Conservation (phyloP, 2,329 filamentous ascomycete genomes). For the Arthroderma uncinatum region DNA sequence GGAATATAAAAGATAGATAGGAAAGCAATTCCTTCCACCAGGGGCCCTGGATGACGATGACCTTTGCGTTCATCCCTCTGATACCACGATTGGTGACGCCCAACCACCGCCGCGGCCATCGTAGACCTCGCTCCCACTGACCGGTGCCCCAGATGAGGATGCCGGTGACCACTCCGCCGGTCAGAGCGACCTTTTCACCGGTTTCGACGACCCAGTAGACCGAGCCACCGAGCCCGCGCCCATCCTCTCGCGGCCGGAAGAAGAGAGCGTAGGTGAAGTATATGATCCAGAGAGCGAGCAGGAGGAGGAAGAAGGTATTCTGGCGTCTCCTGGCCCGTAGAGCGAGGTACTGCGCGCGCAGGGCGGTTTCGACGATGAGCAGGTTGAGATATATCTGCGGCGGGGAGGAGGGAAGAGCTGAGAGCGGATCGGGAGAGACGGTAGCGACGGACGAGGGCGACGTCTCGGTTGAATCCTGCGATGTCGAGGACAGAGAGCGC, state of each 20-base stretch:
- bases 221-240: constrained; percentile 76
- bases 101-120: constrained; percentile 90
- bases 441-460: constrained; percentile 6
- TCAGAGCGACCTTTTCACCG: constrained; percentile 78
- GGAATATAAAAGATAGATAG: constrained; percentile 64
- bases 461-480: neutral
- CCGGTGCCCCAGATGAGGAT: constrained; percentile 87
- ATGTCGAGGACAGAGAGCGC: constrained; percentile 10
- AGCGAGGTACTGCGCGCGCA: constrained; percentile 85
- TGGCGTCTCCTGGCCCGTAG: constrained; percentile 78
- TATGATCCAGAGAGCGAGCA: constrained; percentile 68
- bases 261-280: constrained; percentile 86
- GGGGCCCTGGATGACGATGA: constrained; percentile 73
- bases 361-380: constrained; percentile 85
- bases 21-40: constrained; percentile 71
- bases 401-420: constrained; percentile 74
- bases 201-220: constrained; percentile 96
- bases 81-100: constrained; percentile 79
- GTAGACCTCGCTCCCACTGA: constrained; percentile 88
- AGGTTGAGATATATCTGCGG: constrained; percentile 98
- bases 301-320: constrained; percentile 80
- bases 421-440: constrained; percentile 55
- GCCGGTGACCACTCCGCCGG: constrained; percentile 78
- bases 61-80: constrained; percentile 87
- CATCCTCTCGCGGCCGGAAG: constrained; percentile 91